These are phyloP conservation scores for Diddensiella santjacobensis DNA, from an alignment of 805 yeast species.

Conservation along the genomic window DNA sequence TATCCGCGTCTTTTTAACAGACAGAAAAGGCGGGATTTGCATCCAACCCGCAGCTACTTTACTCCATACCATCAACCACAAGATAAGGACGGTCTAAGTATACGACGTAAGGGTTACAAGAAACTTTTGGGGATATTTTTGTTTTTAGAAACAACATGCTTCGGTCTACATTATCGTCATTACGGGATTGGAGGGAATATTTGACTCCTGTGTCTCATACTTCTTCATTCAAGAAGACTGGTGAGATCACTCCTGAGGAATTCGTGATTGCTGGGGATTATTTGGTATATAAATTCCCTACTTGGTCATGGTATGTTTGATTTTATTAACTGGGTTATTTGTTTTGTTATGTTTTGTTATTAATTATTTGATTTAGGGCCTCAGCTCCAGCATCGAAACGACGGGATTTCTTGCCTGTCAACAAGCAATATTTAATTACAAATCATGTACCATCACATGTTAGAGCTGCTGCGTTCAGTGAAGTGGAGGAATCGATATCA, in stretches of 20 bases:
- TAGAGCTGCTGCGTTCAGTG: slow-evolving; percentile 50
- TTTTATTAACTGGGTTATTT: background rate
- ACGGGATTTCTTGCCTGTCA: slow-evolving; percentile 73
- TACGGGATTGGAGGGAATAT: slow-evolving; percentile 67
- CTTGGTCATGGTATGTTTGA: slow-evolving; percentile 77
- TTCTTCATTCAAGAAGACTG: slow-evolving; percentile 82
- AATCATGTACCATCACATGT: slow-evolving; percentile 83
- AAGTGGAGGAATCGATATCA: slow-evolving; percentile 28
- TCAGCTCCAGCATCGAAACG: slow-evolving; percentile 50
- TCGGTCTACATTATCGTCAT: slow-evolving; percentile 72
- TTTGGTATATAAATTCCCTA: slow-evolving; percentile 85
- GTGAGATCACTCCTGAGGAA: slow-evolving; percentile 94
- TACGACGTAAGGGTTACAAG: too few relatives aligned
- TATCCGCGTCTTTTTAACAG: too few relatives aligned
- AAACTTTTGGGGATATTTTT: too few relatives aligned
- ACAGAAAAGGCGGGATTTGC: too few relatives aligned
- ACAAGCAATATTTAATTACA: slow-evolving; percentile 84
- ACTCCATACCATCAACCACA: too few relatives aligned
- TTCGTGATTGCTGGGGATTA: slow-evolving; percentile 94
- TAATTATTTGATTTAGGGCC: slow-evolving; percentile 27
- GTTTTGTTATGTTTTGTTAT: background rate
- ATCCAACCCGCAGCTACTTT: too few relatives aligned
- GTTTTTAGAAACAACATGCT: too few relatives aligned
- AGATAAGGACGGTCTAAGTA: too few relatives aligned
- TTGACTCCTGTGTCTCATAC: slow-evolving; percentile 83